These are phyloP conservation scores for Moricandia arvensis DNA, from an alignment of 345 rosid species.

Conservation along the genomic window DNA sequence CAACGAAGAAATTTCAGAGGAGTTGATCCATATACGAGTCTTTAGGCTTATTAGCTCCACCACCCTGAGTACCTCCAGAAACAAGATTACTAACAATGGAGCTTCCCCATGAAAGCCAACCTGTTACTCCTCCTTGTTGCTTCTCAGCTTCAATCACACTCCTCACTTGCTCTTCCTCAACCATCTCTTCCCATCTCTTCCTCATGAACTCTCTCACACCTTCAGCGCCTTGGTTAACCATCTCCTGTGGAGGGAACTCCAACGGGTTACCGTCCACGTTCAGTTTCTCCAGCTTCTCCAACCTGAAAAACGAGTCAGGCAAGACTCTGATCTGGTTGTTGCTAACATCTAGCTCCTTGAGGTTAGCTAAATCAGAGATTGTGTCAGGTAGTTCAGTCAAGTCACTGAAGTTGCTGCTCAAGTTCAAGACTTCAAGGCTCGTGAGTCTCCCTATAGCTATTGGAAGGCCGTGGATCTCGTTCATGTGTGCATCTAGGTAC, in stretches of 20 bases:
- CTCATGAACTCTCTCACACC: constrained; percentile 70
- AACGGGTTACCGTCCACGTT: constrained; percentile 90
- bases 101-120: constrained; percentile 80
- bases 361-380: constrained; percentile 63
- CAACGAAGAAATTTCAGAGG: constrained; percentile 1
- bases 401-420: constrained; percentile 86
- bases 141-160: constrained; percentile 48
- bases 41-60: constrained; percentile 28
- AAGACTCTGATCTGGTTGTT: constrained; percentile 86
- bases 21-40: constrained; percentile 33
- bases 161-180: constrained; percentile 66
- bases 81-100: constrained; percentile 54
- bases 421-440: constrained; percentile 71
- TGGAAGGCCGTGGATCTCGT: constrained; percentile 87
- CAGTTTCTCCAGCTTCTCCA: constrained; percentile 66
- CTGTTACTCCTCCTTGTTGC: constrained; percentile 53
- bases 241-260: constrained; percentile 59
- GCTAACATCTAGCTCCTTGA: constrained; percentile 85
- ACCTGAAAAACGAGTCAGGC: constrained; percentile 74
- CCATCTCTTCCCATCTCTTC: constrained; percentile 67
- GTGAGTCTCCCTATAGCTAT: constrained; percentile 64
- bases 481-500: constrained; percentile 85
- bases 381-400: constrained; percentile 72
- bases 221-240: constrained; percentile 57
- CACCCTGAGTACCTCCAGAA: constrained; percentile 41